Percentiles rank a stretch among this genome's conserved stretches.
Evolutionary conservation across 2,329 filamentous ascomycete species (phyloP).

Genomic region (Penicillium sp.): DNA sequence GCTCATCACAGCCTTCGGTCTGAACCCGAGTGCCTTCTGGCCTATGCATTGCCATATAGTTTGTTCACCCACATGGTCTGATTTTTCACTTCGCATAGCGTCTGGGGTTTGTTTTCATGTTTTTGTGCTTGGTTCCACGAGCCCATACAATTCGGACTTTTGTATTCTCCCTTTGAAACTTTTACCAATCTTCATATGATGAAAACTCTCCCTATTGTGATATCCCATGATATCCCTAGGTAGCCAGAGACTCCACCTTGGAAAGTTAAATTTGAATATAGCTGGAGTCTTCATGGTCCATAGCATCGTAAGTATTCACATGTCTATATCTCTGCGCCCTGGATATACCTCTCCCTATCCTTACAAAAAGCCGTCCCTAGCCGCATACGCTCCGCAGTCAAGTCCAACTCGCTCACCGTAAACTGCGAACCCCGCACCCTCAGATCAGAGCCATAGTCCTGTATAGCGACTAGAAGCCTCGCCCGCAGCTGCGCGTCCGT

Average conservation of each 20-base stretch:
- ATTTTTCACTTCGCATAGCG: constrained; percentile 37
- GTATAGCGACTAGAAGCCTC: constrained; percentile 15
- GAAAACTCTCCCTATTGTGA: not conserved
- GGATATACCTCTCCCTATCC: not conserved
- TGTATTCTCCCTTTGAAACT: constrained; percentile 13
- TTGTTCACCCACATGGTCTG: constrained; percentile 23
- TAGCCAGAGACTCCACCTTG: not conserved
- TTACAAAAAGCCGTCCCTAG: constrained; percentile 4
- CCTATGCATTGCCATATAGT: constrained; percentile 20
- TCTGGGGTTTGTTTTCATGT: constrained; percentile 30
- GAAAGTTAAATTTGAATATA: not conserved
- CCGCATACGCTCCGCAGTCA: constrained; percentile 9
- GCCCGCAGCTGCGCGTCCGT: constrained; percentile 16
- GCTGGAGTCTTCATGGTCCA: not conserved
- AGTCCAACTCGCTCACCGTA: constrained; percentile 6
- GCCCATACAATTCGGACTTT: constrained; percentile 6
- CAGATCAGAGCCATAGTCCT: constrained; percentile 28
- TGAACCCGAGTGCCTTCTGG: constrained; percentile 1
- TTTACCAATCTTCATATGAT: constrained; percentile 1
- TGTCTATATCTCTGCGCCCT: not conserved
- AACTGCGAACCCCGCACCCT: not conserved
- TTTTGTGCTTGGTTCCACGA: constrained; percentile 4
- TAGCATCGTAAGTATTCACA: not conserved
- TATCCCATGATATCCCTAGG: not conserved
- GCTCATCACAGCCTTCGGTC: not conserved